Percentiles rank a stretch among this genome's conserved stretches.
Evolutionary conservation across 2,329 filamentous ascomycete genomes (phyloP).

Genomic region (Aurifilum marmelostoma): DNA sequence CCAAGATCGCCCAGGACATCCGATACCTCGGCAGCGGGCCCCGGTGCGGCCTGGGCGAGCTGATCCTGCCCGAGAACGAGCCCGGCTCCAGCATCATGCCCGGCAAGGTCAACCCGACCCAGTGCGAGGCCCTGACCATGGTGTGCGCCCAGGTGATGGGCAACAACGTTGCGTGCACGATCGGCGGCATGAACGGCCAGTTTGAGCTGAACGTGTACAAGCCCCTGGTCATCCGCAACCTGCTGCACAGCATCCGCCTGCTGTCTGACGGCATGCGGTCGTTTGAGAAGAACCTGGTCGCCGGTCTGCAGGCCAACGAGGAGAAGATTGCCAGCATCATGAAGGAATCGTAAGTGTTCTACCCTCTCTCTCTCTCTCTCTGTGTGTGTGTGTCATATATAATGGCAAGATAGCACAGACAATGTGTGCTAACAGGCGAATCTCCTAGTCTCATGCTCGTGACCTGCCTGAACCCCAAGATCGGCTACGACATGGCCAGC

Average conservation of each 20-base stretch:
- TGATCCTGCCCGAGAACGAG: slow-evolving; percentile 95
- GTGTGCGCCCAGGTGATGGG: slow-evolving; percentile 97
- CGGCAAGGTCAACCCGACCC: slow-evolving; percentile 98
- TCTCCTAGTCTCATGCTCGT: slow-evolving; percentile 85
- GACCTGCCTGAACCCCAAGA: slow-evolving; percentile 95
- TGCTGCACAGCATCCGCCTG: slow-evolving; percentile 88
- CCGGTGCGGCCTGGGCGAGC: slow-evolving; percentile 92
- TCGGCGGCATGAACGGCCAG: slow-evolving; percentile 95
- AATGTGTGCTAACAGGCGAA: slow-evolving; percentile 6
- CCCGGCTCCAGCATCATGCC: slow-evolving; percentile 98
- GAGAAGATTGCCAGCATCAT: slow-evolving; percentile 86
- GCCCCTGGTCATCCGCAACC: slow-evolving; percentile 91
- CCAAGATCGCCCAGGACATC: slow-evolving; percentile 98
- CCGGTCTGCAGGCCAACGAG: slow-evolving; percentile 89
- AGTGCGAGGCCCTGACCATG: slow-evolving; percentile 98
- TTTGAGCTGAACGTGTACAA: slow-evolving; percentile 99
- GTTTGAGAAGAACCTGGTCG: slow-evolving; percentile 92
- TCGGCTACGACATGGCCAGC: slow-evolving; percentile 95
- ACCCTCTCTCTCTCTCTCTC: slow-evolving; percentile 17
- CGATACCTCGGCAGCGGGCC: slow-evolving; percentile 95
- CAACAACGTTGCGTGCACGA: slow-evolving; percentile 90
- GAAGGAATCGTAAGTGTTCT: slow-evolving; percentile 91
- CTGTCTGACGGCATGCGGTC: slow-evolving; percentile 91
- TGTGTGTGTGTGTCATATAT: too few species aligned
- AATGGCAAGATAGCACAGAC: neutral